phyloP scores from a whole-genome alignment of 164 flowering plant genomes.

The Vitis labrusca region DNA sequence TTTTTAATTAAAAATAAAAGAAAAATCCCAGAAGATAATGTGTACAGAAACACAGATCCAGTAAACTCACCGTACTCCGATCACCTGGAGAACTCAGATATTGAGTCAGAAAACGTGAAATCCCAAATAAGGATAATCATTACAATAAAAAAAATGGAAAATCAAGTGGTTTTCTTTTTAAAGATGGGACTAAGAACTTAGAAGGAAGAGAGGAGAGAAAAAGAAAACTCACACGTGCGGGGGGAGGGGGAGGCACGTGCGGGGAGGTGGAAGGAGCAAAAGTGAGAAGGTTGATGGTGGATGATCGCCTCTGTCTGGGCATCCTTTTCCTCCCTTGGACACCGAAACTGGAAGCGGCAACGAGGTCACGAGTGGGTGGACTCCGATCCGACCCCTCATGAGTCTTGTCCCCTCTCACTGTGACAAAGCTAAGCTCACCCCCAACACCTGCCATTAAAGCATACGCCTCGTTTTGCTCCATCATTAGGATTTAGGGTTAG shows the following conservation, averaged over 20 bases:
- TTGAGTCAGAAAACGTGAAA: background rate
- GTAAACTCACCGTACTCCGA: background rate
- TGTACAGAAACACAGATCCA: background rate
- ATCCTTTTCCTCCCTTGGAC: constrained; percentile 31
- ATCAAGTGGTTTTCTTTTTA: background rate
- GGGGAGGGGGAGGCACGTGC: constrained; percentile 10
- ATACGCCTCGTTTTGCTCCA: constrained; percentile 21
- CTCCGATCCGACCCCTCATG: constrained; percentile 12
- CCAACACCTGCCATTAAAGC: constrained; percentile 20
- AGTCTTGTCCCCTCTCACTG: constrained; percentile 16
- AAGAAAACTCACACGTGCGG: constrained; percentile 36
- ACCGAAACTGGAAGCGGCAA: constrained; percentile 19
- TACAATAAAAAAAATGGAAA: background rate
- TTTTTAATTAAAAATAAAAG: too few relatives aligned
- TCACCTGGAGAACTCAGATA: background rate
- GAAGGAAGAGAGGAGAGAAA: background rate
- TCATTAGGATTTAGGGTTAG: background rate
- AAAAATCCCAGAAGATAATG: too few relatives aligned
- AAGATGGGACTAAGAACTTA: background rate
- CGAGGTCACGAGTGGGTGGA: constrained; percentile 18
- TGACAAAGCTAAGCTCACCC: constrained; percentile 13
- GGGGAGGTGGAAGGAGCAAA: constrained; percentile 7
- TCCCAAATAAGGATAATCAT: background rate
- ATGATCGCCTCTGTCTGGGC: constrained; percentile 36
- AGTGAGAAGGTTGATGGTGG: constrained; percentile 15